Conservation (phyloP, 2,329 filamentous ascomycete genomes). For the Hypoxylon sp. region DNA sequence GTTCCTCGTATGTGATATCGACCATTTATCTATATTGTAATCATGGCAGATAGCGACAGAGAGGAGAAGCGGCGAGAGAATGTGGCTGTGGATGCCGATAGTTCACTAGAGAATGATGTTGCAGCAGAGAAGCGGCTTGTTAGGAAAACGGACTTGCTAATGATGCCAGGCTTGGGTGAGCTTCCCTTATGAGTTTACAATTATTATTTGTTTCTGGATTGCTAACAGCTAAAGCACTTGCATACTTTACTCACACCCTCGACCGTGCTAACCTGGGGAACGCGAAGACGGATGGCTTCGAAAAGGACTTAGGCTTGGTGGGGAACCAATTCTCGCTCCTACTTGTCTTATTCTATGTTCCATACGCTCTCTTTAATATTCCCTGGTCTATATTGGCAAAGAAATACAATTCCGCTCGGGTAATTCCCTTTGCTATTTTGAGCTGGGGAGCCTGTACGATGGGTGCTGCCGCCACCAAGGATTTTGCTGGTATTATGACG, state of each 20-base stretch:
- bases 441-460: slow-evolving; percentile 65
- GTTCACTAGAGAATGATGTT: slow-evolving; percentile 22
- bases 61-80: slow-evolving; percentile 31
- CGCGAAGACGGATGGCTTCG: slow-evolving; percentile 64
- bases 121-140: slow-evolving; percentile 38
- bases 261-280: slow-evolving; percentile 61
- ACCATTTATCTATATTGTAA: background rate
- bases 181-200: background rate
- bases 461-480: slow-evolving; percentile 64
- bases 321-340: slow-evolving; percentile 62
- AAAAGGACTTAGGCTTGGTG: slow-evolving; percentile 59
- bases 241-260: slow-evolving; percentile 38
- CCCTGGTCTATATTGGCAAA: slow-evolving; percentile 66
- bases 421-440: slow-evolving; percentile 62
- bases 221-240: slow-evolving; percentile 30
- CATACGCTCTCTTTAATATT: slow-evolving; percentile 65
- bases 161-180: slow-evolving; percentile 44
- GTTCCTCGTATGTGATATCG: background rate
- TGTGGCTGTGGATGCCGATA: slow-evolving; percentile 14
- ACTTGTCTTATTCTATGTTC: slow-evolving; percentile 66
- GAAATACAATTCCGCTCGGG: slow-evolving; percentile 53
- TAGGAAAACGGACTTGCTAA: slow-evolving; percentile 40
- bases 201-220: background rate
- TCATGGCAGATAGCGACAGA: slow-evolving; percentile 24
- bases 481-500: slow-evolving; percentile 64